Evolutionary conservation across 345 rosid genomes (phyloP).

Genomic region (Carallia brachiata): DNA sequence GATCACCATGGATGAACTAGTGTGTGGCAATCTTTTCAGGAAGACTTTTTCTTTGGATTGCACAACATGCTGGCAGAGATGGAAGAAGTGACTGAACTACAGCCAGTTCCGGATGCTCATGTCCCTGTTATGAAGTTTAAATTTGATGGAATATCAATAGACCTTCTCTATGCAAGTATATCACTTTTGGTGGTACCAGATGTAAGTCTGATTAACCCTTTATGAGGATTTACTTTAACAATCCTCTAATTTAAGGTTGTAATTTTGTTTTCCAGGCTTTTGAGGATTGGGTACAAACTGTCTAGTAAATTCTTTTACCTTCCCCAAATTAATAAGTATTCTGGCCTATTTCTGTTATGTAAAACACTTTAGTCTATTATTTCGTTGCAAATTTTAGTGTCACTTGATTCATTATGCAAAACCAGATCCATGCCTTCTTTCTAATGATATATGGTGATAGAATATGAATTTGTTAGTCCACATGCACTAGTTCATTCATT

Average conservation of each 20-base stretch:
- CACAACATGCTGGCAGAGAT: constrained; percentile 62
- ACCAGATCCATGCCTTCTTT: neutral
- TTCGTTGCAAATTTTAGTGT: neutral
- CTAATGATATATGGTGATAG: neutral
- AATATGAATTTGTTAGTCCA: neutral
- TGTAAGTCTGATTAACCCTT: constrained; percentile 39
- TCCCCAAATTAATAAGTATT: neutral
- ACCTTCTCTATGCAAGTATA: constrained; percentile 91
- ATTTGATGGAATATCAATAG: constrained; percentile 81
- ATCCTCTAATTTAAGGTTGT: neutral
- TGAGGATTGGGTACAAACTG: neutral
- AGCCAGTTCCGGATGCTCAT: constrained; percentile 93
- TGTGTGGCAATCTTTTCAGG: constrained; percentile 35
- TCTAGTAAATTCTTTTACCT: neutral
- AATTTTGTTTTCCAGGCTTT: neutral
- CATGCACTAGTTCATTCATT: neutral
- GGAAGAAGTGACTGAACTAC: constrained; percentile 88
- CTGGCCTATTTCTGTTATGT: neutral
- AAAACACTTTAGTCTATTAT: neutral
- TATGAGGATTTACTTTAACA: neutral
- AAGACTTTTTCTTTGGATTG: constrained; percentile 79
- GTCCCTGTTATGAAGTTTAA: constrained; percentile 97
- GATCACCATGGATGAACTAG: constrained; percentile 3
- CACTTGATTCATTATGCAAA: neutral
- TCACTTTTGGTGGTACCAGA: constrained; percentile 79